phyloP scores from a whole-genome alignment of 2,329 filamentous ascomycete species.

The Alternaria infectoria region DNA sequence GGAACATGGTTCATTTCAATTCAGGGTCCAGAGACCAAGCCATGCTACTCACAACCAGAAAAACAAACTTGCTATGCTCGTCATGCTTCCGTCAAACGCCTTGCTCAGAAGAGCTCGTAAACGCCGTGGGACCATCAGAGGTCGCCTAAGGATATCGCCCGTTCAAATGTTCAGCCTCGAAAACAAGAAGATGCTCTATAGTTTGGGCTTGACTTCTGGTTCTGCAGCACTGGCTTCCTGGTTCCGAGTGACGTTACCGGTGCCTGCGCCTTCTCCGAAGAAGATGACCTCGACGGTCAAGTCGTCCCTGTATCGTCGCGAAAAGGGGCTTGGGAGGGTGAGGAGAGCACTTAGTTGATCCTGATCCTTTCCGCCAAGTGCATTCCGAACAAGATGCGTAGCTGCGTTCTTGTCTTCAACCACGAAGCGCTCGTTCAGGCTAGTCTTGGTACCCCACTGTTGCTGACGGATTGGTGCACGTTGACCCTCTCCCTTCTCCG shows the following conservation, averaged over 20 bases:
- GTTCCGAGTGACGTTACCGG: slow-evolving; percentile 81
- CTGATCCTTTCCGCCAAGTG: slow-evolving; percentile 87
- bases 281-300: slow-evolving; percentile 98
- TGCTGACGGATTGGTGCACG: slow-evolving; percentile 85
- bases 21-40: not conserved
- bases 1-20: not conserved
- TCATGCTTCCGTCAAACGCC: slow-evolving; percentile 11
- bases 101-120: slow-evolving; percentile 10
- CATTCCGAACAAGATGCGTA: slow-evolving; percentile 93
- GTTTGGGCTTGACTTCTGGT: slow-evolving; percentile 56
- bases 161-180: not conserved
- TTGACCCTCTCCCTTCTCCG: slow-evolving; percentile 68
- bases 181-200: slow-evolving; percentile 39
- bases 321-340: slow-evolving; percentile 90
- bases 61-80: not conserved
- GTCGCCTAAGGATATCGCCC: not conserved
- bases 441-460: slow-evolving; percentile 85
- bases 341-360: slow-evolving; percentile 93
- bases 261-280: slow-evolving; percentile 82
- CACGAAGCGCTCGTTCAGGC: slow-evolving; percentile 81
- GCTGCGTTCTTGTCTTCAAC: slow-evolving; percentile 96
- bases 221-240: slow-evolving; percentile 78
- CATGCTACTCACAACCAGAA: not conserved
- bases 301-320: slow-evolving; percentile 91
- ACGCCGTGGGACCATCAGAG: slow-evolving; percentile 10